Evolutionary conservation across 225 moss, liverwort and hornwort species (phyloP).

Genomic region (Pseudisothecium myosuroides): DNA sequence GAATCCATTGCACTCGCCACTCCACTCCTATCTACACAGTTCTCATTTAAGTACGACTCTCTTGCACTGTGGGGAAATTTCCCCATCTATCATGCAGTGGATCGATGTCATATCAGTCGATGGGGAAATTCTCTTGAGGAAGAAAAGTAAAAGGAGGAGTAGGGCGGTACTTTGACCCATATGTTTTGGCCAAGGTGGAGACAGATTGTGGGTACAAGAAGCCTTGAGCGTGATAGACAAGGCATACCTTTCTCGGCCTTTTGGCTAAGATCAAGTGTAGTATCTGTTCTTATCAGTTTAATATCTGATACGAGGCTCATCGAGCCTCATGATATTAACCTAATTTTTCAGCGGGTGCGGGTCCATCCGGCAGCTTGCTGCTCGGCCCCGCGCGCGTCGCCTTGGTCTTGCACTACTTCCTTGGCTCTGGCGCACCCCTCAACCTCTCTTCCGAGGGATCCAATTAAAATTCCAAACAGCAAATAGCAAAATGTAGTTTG

Average conservation of each 20-base stretch:
- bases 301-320: constrained; percentile 63
- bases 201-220: neutral
- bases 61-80: too few relatives aligned
- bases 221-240: fast-evolving
- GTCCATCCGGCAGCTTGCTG: neutral
- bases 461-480: neutral
- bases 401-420: neutral
- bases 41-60: neutral
- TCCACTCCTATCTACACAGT: too few relatives aligned
- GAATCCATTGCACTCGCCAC: neutral
- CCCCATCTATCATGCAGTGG: neutral
- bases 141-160: neutral
- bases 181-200: neutral
- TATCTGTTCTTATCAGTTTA: constrained; percentile 74
- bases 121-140: too few relatives aligned
- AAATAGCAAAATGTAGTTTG: too few relatives aligned
- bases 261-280: constrained; percentile 72
- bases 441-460: neutral
- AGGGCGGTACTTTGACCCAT: neutral
- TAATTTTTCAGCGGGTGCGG: constrained; percentile 24
- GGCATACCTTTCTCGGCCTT: constrained; percentile 44
- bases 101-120: neutral
- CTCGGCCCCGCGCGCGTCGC: neutral
- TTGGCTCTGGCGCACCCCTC: neutral
- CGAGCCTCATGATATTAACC: constrained; percentile 57